A percentile compares a stretch with the other conserved stretches of the same genome.
These are phyloP conservation scores for Paramyrothecium sp. DNA, from an alignment of 2,329 filamentous ascomycete genomes.

Conservation along the genomic window DNA sequence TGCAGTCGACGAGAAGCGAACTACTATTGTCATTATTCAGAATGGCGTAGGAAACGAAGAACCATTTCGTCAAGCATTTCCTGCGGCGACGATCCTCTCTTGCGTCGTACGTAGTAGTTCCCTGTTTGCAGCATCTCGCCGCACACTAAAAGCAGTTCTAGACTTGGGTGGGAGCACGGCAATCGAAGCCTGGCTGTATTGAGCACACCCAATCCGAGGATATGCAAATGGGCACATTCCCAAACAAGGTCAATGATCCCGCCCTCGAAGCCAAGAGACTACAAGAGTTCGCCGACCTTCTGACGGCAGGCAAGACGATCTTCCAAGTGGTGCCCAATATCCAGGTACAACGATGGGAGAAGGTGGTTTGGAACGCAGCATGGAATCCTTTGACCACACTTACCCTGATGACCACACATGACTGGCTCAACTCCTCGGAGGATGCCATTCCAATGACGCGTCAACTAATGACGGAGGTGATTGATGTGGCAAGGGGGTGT, in stretches of 20 bases:
- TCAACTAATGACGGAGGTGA: constrained; percentile 51
- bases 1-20: constrained; percentile 35
- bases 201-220: constrained; percentile 51
- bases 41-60: constrained; percentile 62
- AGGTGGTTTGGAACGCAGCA: constrained; percentile 58
- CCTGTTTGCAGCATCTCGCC: too few relatives aligned
- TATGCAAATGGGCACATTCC: constrained; percentile 53
- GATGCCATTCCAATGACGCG: constrained; percentile 47
- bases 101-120: constrained; percentile 42
- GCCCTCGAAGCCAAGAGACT: constrained; percentile 34
- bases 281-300: constrained; percentile 35
- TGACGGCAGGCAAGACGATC: constrained; percentile 40
- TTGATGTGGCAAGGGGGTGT: constrained; percentile 54
- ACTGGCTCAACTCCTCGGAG: constrained; percentile 43
- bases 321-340: constrained; percentile 51
- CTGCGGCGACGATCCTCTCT: constrained; percentile 50
- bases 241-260: constrained; percentile 28
- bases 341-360: constrained; percentile 57
- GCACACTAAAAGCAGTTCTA: constrained; percentile 9
- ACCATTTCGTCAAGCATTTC: constrained; percentile 47
- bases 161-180: constrained; percentile 53
- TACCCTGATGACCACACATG: constrained; percentile 49
- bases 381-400: constrained; percentile 62
- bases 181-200: constrained; percentile 46
- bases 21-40: constrained; percentile 58